These are phyloP conservation scores for Stachybotrys chlorohalonatus DNA, from an alignment of 2,329 filamentous ascomycete species.

Conservation along the genomic window DNA sequence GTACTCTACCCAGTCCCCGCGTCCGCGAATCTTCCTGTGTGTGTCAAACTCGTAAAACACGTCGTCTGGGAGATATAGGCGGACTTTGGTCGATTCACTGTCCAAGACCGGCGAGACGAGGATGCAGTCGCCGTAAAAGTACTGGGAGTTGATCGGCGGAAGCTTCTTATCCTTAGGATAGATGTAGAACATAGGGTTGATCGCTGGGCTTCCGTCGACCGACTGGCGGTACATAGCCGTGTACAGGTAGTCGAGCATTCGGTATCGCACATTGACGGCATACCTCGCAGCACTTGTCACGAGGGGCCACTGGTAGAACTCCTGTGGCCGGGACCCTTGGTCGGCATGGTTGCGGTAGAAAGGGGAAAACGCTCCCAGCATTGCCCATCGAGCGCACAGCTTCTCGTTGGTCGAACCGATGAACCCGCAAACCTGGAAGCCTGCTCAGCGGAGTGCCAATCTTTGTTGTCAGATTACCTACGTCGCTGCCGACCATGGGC, in stretches of 20 bases:
- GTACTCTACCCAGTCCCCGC: constrained; percentile 18
- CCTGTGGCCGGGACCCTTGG: constrained; percentile 36
- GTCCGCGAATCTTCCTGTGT: constrained; percentile 27
- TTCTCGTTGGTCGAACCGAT: constrained; percentile 49
- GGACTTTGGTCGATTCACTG: constrained; percentile 28
- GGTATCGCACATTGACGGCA: constrained; percentile 61
- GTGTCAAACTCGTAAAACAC: constrained; percentile 40
- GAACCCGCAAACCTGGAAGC: constrained; percentile 50
- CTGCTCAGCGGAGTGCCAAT: background rate
- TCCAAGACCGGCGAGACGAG: constrained; percentile 35
- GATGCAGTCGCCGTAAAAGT: constrained; percentile 34
- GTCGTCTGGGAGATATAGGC: constrained; percentile 36
- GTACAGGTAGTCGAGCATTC: constrained; percentile 67
- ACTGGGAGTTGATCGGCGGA: constrained; percentile 34
- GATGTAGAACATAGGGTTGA: constrained; percentile 61
- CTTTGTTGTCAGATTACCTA: constrained; percentile 17
- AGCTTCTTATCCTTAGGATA: constrained; percentile 44
- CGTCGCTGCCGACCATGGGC: constrained; percentile 60
- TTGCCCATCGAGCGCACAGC: constrained; percentile 58
- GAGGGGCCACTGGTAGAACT: constrained; percentile 57
- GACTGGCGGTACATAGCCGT: constrained; percentile 55
- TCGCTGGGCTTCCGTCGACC: constrained; percentile 48
- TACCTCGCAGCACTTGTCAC: constrained; percentile 54
- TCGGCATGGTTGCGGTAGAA: constrained; percentile 62
- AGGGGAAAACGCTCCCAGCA: constrained; percentile 55